Evolutionary conservation across 441 rosid species (phyloP).

Genomic region (Gossypium aridum): DNA sequence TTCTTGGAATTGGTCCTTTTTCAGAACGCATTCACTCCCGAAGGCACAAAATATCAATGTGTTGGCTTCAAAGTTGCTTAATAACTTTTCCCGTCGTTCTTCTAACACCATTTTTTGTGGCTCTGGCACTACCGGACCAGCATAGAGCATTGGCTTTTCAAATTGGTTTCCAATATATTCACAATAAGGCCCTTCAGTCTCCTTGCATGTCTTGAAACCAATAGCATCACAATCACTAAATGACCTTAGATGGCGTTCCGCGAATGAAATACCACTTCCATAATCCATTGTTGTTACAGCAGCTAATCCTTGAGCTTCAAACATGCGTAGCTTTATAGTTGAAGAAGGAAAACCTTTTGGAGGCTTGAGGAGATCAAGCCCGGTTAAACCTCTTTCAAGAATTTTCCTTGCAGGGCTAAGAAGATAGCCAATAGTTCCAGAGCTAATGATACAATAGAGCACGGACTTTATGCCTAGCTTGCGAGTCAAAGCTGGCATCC

Average conservation of each 20-base stretch:
- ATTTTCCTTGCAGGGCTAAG: background rate
- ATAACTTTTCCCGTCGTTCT: background rate
- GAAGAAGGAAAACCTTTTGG: conserved; percentile 20
- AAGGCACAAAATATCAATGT: conserved; percentile 16
- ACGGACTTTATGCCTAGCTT: conserved; percentile 13
- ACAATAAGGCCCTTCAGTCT: conserved; percentile 5
- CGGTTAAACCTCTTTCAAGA: background rate
- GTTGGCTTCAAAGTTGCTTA: background rate
- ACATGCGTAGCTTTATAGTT: background rate
- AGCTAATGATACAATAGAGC: background rate
- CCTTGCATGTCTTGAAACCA: background rate
- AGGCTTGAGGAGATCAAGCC: conserved; percentile 17
- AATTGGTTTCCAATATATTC: background rate
- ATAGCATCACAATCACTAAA: background rate
- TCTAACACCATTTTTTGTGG: background rate
- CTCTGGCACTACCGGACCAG: background rate
- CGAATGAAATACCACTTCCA: background rate
- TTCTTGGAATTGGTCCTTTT: conserved; percentile 19
- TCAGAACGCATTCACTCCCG: conserved; percentile 15
- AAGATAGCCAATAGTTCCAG: background rate
- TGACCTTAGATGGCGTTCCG: background rate
- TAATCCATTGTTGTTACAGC: background rate
- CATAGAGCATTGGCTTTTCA: background rate
- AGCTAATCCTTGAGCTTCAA: background rate
- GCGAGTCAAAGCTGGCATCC: conserved; percentile 11